phyloP scores from a whole-genome alignment of 2,329 filamentous ascomycete genomes.

The Coniochaeta sp. region DNA sequence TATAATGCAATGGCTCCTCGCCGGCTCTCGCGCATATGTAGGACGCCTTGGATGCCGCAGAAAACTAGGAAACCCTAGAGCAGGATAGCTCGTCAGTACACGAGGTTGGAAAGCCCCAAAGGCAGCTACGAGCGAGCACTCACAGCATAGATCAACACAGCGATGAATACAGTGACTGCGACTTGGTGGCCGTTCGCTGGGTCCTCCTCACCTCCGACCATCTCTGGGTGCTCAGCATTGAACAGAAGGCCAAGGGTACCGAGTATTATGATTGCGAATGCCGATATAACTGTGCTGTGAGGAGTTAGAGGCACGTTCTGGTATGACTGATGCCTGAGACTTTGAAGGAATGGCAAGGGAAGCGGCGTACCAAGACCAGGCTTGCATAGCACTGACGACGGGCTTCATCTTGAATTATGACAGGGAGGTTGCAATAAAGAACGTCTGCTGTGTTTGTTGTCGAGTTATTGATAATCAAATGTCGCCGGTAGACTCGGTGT shows the following conservation, averaged over 20 bases:
- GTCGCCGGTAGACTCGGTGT: not conserved
- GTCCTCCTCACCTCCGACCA: slow-evolving; percentile 68
- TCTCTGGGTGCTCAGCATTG: slow-evolving; percentile 70
- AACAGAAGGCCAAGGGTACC: slow-evolving; percentile 64
- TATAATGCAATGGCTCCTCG: slow-evolving; percentile 75
- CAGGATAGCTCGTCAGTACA: not conserved
- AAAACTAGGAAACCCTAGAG: slow-evolving; percentile 79
- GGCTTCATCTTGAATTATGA: slow-evolving; percentile 66
- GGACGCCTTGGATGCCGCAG: slow-evolving; percentile 80
- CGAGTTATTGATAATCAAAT: not conserved
- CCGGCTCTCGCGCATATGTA: slow-evolving; percentile 77
- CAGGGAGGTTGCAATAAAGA: not conserved
- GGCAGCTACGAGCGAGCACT: slow-evolving; percentile 26
- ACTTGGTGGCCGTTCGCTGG: slow-evolving; percentile 70
- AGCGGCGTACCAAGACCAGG: slow-evolving; percentile 78
- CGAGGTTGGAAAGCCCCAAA: not conserved
- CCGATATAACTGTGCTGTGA: slow-evolving; percentile 64
- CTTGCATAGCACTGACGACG: slow-evolving; percentile 82
- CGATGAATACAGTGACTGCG: slow-evolving; percentile 77
- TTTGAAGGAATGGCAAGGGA: not conserved
- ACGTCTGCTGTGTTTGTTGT: not conserved
- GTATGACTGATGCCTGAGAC: not conserved
- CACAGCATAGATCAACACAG: slow-evolving; percentile 85
- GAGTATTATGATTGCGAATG: slow-evolving; percentile 60
- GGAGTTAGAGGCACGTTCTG: slow-evolving; percentile 15